Evolutionary conservation across 805 yeast species (phyloP), one percentile per base, ranked within the genome.

Genomic region (Candida tammaniensis): DNA sequence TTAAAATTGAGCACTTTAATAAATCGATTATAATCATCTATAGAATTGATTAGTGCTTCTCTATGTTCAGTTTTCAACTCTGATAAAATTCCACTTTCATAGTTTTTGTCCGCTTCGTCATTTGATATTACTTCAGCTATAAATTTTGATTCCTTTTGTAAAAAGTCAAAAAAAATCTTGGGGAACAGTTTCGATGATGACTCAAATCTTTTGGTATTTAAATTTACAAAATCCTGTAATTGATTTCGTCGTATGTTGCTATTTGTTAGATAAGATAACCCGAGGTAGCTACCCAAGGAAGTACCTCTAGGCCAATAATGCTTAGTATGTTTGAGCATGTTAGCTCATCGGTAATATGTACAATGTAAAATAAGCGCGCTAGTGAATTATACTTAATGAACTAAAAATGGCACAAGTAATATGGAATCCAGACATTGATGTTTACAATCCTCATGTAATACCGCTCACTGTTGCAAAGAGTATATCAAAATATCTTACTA

Each of bases 341-440:
- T 17, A 14, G 22, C 38, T 33, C 35, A 30, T 38, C 30, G 17
- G 21, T 20, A 20, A 23, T 14, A 17, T 2, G 11, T 11, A n/a
- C 24, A 10, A 10, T 4, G 5, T 7, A 27, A 7, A 17, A 30
- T 4, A 11, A 27, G 27, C 36, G 36, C 36, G 27, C 36, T 11
- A 20, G 13, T 8, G 12, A 18, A 10, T 17, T 5, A 8, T 31
- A n/a, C n/a, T 31, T 24, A 3, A 20, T 19, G 22, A 17, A 9
- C 15, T 5, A 16, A 25, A 7, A 10, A 66, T 67, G 73, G 64
- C 73, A 11, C 68, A 61, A 40, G 71, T 67, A 35, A 53, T 67
- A 38, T 67, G 73, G 73, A 67, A 67, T 47, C 44, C 67, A 13
- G 73, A 67, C 48, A 67, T 67, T 23, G 72, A 67, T 41, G 72